These are phyloP conservation scores for Pseudogymnoascus sp. DNA, from an alignment of 2,329 filamentous ascomycete species.

Conservation along the genomic window DNA sequence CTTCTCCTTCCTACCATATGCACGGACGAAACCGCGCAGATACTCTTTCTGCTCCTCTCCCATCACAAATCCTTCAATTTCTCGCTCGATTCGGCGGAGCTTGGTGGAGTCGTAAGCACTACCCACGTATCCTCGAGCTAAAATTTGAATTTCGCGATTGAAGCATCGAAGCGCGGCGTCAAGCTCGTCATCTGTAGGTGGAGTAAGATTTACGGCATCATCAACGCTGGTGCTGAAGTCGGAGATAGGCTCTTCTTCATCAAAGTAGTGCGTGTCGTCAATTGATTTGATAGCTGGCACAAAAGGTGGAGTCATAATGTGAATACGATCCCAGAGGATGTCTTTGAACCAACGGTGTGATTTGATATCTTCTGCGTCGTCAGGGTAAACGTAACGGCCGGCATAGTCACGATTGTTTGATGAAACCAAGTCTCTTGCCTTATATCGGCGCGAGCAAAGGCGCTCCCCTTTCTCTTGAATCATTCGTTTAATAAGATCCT, in stretches of 20 bases:
- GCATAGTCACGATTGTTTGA: slow-evolving; percentile 31
- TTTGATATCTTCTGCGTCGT: slow-evolving; percentile 87
- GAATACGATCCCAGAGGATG: slow-evolving; percentile 69
- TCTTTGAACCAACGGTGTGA: slow-evolving; percentile 76
- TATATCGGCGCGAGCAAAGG: slow-evolving; percentile 69
- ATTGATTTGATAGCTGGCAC: slow-evolving; percentile 60
- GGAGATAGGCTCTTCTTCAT: slow-evolving; percentile 67
- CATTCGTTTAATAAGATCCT: slow-evolving; percentile 66
- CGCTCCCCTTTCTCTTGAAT: slow-evolving; percentile 68
- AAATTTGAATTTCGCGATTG: slow-evolving; percentile 28
- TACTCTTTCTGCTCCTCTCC: slow-evolving; percentile 29
- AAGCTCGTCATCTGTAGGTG: slow-evolving; percentile 19
- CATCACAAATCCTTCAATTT: slow-evolving; percentile 27
- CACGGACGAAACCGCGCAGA: slow-evolving; percentile 27
- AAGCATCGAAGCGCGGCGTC: slow-evolving; percentile 26
- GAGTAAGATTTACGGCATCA: neutral
- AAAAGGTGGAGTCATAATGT: slow-evolving; percentile 66
- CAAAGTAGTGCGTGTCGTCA: slow-evolving; percentile 84
- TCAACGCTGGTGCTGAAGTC: slow-evolving; percentile 46
- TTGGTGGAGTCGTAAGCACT: slow-evolving; percentile 25
- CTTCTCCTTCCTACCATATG: slow-evolving; percentile 48
- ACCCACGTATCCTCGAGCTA: slow-evolving; percentile 25
- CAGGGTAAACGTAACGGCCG: slow-evolving; percentile 64
- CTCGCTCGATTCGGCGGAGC: slow-evolving; percentile 26
- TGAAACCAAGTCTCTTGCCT: slow-evolving; percentile 48